A percentile compares a stretch with the other conserved stretches of the same genome.
Evolutionary conservation across 2,329 filamentous ascomycete species (phyloP).

Genomic region (Ophiobolus disseminans): DNA sequence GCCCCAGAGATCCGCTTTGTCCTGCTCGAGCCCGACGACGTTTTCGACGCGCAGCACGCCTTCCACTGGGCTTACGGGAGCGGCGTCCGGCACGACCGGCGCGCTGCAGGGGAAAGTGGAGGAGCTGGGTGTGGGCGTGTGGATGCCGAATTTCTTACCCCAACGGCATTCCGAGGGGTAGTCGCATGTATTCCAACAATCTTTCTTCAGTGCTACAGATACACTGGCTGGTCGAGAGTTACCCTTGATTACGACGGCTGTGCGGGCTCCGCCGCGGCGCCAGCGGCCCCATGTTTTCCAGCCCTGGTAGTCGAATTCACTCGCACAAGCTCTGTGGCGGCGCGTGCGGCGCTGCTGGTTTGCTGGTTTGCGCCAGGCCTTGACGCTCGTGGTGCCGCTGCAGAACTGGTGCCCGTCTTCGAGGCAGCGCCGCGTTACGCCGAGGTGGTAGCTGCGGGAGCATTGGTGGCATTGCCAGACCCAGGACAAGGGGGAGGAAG

Average conservation of each 20-base stretch:
- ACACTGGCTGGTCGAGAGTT: neutral
- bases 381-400: constrained; percentile 53
- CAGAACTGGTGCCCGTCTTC: constrained; percentile 64
- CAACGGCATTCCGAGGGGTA: constrained; percentile 57
- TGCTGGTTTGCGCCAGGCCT: constrained; percentile 34
- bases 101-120: neutral
- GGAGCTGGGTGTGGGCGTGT: constrained; percentile 22
- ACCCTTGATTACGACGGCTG: neutral
- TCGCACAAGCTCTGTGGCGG: constrained; percentile 53
- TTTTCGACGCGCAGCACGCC: constrained; percentile 21
- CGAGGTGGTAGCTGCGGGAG: constrained; percentile 55
- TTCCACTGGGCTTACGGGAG: constrained; percentile 14
- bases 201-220: constrained; percentile 22
- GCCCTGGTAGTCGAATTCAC: constrained; percentile 61
- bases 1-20: constrained; percentile 33
- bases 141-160: constrained; percentile 38
- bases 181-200: constrained; percentile 56
- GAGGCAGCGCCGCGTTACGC: constrained; percentile 60
- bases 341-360: constrained; percentile 25
- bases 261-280: constrained; percentile 33
- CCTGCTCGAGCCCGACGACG: constrained; percentile 7
- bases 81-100: neutral
- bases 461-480: constrained; percentile 63
- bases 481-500: constrained; percentile 52
- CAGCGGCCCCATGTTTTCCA: constrained; percentile 59